phyloP scores from a whole-genome alignment of 2,329 filamentous ascomycete species.

The Ophiostoma pallidulum region DNA sequence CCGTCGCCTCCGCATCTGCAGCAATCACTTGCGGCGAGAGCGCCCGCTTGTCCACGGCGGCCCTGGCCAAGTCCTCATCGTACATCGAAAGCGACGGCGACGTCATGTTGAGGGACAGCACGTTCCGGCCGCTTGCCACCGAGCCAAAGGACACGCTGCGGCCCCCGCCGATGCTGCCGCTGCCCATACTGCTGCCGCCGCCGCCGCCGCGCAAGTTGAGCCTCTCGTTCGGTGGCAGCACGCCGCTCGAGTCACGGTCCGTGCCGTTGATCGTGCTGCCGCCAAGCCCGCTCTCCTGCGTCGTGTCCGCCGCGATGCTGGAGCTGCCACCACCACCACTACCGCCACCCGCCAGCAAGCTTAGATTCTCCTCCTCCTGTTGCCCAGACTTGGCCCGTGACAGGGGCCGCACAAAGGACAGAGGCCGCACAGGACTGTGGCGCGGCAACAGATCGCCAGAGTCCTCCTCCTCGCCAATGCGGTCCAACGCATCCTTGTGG shows the following conservation, averaged over 20 bases:
- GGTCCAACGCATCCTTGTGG: conserved; percentile 32
- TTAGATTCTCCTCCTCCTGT: conserved; percentile 9
- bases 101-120: conserved; percentile 5
- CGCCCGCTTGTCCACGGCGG: not conserved
- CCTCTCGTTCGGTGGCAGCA: not conserved
- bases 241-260: not conserved
- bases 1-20: not conserved
- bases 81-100: conserved; percentile 5
- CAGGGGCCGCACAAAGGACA: no score
- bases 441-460: not conserved
- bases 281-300: not conserved
- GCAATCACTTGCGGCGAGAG: not conserved
- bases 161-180: not conserved
- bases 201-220: not conserved
- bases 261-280: not conserved
- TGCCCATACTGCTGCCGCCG: not conserved
- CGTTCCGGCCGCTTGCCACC: not conserved
- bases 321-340: no score
- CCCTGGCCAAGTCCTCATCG: not conserved
- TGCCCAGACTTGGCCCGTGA: no score
- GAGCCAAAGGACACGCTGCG: not conserved
- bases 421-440: no score
- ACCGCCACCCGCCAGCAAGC: not conserved
- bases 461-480: conserved; percentile 29
- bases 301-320: not conserved